Conservation (phyloP, 352 stramenopile species). For the Blastocystis sp. region DNA sequence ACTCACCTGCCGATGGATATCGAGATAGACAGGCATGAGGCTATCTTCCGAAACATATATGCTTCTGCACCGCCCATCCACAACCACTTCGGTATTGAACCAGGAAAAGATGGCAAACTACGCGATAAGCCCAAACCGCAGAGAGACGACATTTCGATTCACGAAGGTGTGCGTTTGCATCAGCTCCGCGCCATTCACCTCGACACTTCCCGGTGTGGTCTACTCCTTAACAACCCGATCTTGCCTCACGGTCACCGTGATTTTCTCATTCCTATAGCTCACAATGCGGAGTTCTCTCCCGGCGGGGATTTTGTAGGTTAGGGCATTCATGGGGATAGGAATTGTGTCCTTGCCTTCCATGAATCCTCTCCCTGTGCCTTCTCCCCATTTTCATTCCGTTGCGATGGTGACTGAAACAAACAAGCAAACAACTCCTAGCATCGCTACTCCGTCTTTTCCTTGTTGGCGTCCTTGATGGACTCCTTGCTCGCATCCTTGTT, state of each 20-base stretch:
- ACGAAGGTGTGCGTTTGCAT: constrained; percentile 9
- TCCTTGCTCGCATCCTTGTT: no score
- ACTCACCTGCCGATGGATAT: constrained; percentile 50
- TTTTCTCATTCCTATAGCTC: constrained; percentile 21
- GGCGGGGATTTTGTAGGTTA: constrained; percentile 13
- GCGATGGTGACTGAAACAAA: no score
- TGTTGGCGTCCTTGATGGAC: no score
- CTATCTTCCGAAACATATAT: constrained; percentile 34
- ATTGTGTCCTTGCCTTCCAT: not conserved
- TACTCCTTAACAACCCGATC: not conserved
- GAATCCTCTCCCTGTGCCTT: no score
- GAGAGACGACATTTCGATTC: not conserved
- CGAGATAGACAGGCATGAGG: constrained; percentile 31
- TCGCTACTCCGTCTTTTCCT: not conserved
- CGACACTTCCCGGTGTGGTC: not conserved
- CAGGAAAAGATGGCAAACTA: constrained; percentile 63
- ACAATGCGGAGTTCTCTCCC: constrained; percentile 47
- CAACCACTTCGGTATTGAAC: constrained; percentile 33
- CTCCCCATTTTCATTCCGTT: no score
- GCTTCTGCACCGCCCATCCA: constrained; percentile 18
- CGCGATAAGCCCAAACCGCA: not conserved
- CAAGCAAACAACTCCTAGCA: not conserved
- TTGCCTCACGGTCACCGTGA: constrained; percentile 22
- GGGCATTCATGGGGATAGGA: constrained; percentile 19
- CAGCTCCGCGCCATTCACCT: constrained; percentile 49